Conservation (phyloP, 176 grass and related monocot species). For the Oryza officinalis region DNA sequence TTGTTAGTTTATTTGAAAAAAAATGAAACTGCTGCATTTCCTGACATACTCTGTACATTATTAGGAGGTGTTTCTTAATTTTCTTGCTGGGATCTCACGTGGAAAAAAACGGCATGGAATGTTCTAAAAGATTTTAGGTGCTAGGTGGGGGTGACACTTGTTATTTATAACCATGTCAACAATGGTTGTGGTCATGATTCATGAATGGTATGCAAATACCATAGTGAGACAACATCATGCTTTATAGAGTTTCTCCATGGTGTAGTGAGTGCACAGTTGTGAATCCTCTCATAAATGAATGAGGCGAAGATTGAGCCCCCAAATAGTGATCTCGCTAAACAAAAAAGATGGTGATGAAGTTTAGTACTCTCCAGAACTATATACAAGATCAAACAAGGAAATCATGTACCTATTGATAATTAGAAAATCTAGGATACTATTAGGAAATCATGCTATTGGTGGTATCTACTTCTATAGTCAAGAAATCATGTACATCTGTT, state of each 20-base stretch:
- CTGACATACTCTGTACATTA: background rate
- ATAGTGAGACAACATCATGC: background rate
- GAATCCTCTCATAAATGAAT: background rate
- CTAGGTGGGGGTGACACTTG: background rate
- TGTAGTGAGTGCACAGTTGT: background rate
- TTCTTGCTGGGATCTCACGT: background rate
- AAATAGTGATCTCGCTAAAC: too few species aligned
- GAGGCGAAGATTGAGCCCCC: background rate
- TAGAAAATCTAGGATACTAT: background rate
- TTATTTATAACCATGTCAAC: background rate
- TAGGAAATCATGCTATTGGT: background rate
- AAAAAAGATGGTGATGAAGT: background rate
- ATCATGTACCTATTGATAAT: background rate
- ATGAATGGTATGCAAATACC: background rate
- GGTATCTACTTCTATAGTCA: background rate
- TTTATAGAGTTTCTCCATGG: background rate
- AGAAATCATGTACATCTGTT: background rate
- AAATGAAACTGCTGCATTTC: background rate
- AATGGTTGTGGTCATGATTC: background rate
- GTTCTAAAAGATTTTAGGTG: background rate
- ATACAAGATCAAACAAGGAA: background rate
- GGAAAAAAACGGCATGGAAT: background rate
- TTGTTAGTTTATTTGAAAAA: conserved; percentile 20
- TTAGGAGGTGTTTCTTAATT: background rate
- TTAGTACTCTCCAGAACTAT: background rate